Evolutionary conservation across 768 basidiomycete species (phyloP).

Genomic region (Leccinellum luteum): DNA sequence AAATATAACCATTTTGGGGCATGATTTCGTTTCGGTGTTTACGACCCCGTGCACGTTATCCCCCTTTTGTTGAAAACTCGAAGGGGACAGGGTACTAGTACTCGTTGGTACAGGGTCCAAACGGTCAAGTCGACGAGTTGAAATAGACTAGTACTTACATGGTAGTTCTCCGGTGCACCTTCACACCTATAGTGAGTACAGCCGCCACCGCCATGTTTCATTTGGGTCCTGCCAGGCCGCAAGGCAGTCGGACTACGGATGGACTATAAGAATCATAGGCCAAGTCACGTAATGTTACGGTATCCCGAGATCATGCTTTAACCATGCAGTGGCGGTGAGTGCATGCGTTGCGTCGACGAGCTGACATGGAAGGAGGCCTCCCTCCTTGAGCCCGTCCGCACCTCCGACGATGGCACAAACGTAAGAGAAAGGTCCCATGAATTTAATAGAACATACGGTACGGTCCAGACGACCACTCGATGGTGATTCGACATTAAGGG

Average conservation of each 20-base stretch:
- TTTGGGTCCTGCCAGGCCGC: constrained; percentile 4
- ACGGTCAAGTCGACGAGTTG: constrained; percentile 9
- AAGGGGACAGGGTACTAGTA: neutral
- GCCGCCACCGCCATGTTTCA: constrained; percentile 6
- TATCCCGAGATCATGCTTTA: constrained; percentile 28
- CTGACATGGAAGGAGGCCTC: neutral
- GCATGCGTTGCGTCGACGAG: constrained; percentile 12
- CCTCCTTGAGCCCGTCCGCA: neutral
- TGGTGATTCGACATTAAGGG: constrained; percentile 18
- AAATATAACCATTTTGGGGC: constrained; percentile 4
- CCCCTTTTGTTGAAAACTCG: neutral
- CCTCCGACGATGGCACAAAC: constrained; percentile 14
- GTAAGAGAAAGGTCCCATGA: constrained; percentile 11
- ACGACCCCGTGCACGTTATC: constrained; percentile 18
- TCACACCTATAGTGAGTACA: neutral
- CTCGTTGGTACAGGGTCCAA: neutral
- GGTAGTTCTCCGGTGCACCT: no score
- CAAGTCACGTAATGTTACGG: constrained; percentile 27
- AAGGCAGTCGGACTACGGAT: constrained; percentile 14
- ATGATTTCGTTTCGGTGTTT: constrained; percentile 11
- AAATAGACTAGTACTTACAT: neutral
- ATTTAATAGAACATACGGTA: constrained; percentile 18
- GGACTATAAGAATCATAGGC: neutral
- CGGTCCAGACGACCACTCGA: constrained; percentile 15
- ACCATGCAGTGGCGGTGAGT: constrained; percentile 32